These are phyloP conservation scores for Fraxinus pennsylvanica DNA, from an alignment of 257 asterid genomes.

Conservation along the genomic window DNA sequence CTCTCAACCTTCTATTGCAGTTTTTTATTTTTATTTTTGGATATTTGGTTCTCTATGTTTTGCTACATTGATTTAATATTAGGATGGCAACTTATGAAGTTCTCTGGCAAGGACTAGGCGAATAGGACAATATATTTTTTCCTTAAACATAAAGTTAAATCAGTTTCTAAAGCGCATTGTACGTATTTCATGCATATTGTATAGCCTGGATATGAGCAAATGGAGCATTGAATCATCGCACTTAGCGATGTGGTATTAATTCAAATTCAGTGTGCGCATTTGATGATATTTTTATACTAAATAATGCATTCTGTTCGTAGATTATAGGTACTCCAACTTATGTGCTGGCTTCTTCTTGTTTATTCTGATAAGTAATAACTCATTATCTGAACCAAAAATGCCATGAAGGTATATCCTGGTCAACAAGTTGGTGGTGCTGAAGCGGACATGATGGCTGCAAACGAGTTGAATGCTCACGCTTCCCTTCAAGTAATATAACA, in stretches of 20 bases:
- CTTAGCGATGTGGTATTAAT: background rate
- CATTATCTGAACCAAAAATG: constrained; percentile 10
- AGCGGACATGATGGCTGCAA: constrained; percentile 93
- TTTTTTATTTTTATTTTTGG: background rate
- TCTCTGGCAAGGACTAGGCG: background rate
- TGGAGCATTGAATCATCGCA: background rate
- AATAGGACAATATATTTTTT: background rate
- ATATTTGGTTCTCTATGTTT: background rate
- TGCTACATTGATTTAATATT: background rate
- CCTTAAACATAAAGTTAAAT: background rate
- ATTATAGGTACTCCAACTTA: background rate
- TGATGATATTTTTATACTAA: background rate
- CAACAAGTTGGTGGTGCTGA: constrained; percentile 85
- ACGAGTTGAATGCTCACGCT: constrained; percentile 87
- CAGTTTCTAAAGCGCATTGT: background rate
- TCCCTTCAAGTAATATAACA: constrained; percentile 64
- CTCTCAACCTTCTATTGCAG: background rate
- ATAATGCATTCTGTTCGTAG: background rate
- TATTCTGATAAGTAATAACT: constrained; percentile 11
- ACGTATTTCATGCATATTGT: background rate
- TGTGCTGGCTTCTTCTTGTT: constrained; percentile 7
- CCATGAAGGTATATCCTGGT: constrained; percentile 93
- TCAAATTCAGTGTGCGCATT: background rate
- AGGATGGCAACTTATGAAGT: background rate
- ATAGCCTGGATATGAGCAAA: background rate